phyloP scores from a whole-genome alignment of 192 early-diverging fungal species.

The Backusella westeae region DNA sequence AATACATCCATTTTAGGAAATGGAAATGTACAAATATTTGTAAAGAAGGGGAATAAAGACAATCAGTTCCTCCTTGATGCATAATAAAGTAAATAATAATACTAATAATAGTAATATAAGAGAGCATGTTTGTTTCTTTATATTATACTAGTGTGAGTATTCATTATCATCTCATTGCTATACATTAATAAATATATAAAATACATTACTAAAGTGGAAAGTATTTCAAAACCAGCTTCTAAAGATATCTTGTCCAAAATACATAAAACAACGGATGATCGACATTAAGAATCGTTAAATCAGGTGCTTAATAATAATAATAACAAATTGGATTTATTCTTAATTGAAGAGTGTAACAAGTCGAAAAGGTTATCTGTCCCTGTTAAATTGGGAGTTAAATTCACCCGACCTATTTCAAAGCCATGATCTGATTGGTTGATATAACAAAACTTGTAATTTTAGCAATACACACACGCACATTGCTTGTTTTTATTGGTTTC shows the following conservation, averaged over 20 bases:
- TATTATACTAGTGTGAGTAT: too few species aligned
- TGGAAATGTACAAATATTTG: slow-evolving; percentile 2
- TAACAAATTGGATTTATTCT: not conserved
- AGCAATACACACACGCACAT: not conserved
- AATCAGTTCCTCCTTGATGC: not conserved
- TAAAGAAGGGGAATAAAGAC: not conserved
- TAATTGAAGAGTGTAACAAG: not conserved
- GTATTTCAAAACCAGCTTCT: not conserved
- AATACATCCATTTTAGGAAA: not conserved
- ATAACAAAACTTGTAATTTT: slow-evolving; percentile 2
- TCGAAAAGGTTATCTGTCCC: not conserved
- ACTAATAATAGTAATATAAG: not conserved
- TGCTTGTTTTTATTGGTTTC: slow-evolving; percentile 7
- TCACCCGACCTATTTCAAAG: slow-evolving; percentile 1
- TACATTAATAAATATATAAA: not conserved
- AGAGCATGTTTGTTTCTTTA: too few species aligned
- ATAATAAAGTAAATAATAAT: not conserved
- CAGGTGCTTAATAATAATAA: not conserved
- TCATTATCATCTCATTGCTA: too few species aligned
- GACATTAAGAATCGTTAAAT: not conserved
- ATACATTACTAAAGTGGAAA: not conserved
- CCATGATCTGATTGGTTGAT: not conserved
- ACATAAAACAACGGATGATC: not conserved
- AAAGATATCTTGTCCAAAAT: not conserved
- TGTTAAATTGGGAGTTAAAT: not conserved